phyloP scores from a whole-genome alignment of 2,329 filamentous ascomycete genomes.

The Phyllosticta ampelicida region DNA sequence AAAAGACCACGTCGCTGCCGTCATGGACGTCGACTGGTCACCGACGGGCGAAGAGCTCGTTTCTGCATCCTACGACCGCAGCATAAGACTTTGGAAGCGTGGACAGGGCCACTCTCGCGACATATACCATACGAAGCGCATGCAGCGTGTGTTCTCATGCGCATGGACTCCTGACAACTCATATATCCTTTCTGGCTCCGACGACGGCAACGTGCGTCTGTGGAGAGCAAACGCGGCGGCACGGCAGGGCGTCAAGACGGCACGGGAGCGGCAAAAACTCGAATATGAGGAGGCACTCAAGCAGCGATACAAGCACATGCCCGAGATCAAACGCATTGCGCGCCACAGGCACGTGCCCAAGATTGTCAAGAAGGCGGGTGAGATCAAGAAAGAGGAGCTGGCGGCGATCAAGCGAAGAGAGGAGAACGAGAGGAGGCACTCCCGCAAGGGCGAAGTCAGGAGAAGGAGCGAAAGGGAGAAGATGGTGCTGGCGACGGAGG shows the following conservation, averaged over 20 bases:
- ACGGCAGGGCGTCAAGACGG: constrained; percentile 73
- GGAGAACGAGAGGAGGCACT: constrained; percentile 90
- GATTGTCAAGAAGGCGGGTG: constrained; percentile 86
- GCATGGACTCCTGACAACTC: constrained; percentile 81
- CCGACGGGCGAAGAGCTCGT: constrained; percentile 92
- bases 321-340: constrained; percentile 82
- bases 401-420: constrained; percentile 78
- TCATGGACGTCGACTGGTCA: constrained; percentile 94
- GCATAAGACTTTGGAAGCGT: constrained; percentile 74
- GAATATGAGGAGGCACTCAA: constrained; percentile 85
- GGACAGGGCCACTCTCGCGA: constrained; percentile 77
- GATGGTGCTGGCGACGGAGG: constrained; percentile 65
- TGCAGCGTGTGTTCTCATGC: constrained; percentile 85
- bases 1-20: constrained; percentile 80
- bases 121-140: constrained; percentile 93
- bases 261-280: constrained; percentile 72
- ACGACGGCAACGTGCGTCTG: constrained; percentile 83
- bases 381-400: constrained; percentile 89
- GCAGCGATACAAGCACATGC: constrained; percentile 80
- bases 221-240: constrained; percentile 84
- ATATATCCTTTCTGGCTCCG: constrained; percentile 81
- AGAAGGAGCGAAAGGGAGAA: constrained; percentile 79
- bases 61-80: constrained; percentile 79
- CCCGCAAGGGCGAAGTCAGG: constrained; percentile 67
- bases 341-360: constrained; percentile 86